These are phyloP conservation scores for Luzula sylvatica DNA, from an alignment of 176 grass and related monocot species.

Conservation along the genomic window DNA sequence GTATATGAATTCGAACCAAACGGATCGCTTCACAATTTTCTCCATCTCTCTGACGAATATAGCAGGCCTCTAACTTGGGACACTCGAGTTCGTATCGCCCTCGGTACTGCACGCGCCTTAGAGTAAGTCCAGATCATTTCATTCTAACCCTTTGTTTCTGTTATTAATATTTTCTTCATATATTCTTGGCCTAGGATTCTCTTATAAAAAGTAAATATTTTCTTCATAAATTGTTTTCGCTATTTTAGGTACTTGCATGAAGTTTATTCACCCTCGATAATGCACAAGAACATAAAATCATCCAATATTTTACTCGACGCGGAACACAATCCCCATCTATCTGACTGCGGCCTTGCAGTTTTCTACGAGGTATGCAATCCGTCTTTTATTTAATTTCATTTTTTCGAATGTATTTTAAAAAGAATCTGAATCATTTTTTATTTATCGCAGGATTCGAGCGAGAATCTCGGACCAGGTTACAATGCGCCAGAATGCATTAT, in stretches of 20 bases:
- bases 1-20: conserved; percentile 71
- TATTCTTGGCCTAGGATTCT: too few species aligned
- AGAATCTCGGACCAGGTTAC: conserved; percentile 71
- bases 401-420: too few species aligned
- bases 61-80: conserved; percentile 96
- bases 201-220: too few species aligned
- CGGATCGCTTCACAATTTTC: conserved; percentile 75
- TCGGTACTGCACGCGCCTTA: conserved; percentile 81
- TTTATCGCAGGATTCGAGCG: conserved; percentile 43
- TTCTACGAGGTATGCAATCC: conserved; percentile 63
- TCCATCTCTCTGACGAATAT: conserved; percentile 90
- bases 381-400: too few species aligned
- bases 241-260: conserved; percentile 82
- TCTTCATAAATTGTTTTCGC: not conserved
- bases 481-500: conserved; percentile 56
- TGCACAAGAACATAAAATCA: conserved; percentile 87
- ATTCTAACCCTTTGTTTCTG: too few species aligned
- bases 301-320: conserved; percentile 79
- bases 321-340: conserved; percentile 64
- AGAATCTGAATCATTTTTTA: too few species aligned
- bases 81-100: conserved; percentile 77
- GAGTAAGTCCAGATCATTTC: conserved; percentile 64
- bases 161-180: too few species aligned
- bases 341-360: conserved; percentile 49
- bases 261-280: conserved; percentile 56